phyloP scores from a whole-genome alignment of 2,329 filamentous ascomycete genomes.

The Seiridium unicorne region DNA sequence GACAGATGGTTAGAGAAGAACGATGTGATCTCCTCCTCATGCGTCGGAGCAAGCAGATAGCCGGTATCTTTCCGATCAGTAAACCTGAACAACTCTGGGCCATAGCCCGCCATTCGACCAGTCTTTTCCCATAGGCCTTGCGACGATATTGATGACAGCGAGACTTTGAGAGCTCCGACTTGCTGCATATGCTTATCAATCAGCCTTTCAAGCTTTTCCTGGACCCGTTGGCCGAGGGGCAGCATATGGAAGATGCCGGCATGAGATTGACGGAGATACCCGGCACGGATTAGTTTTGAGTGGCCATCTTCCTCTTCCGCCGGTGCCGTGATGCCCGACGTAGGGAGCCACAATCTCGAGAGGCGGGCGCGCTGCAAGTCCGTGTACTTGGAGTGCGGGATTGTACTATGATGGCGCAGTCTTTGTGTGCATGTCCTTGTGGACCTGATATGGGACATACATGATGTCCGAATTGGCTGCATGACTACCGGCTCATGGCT shows the following conservation, averaged over 20 bases:
- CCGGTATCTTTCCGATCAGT: slow-evolving; percentile 72
- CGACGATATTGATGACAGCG: slow-evolving; percentile 82
- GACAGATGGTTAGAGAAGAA: slow-evolving; percentile 75
- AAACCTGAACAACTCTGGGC: slow-evolving; percentile 79
- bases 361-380: slow-evolving; percentile 37
- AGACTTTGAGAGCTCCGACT: slow-evolving; percentile 78
- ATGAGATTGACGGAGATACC: slow-evolving; percentile 77
- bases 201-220: slow-evolving; percentile 80
- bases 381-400: background rate
- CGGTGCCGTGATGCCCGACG: slow-evolving; percentile 62
- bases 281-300: slow-evolving; percentile 66
- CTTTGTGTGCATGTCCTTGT: background rate
- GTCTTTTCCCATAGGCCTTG: slow-evolving; percentile 81
- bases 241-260: slow-evolving; percentile 91
- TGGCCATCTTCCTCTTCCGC: slow-evolving; percentile 62
- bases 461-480: slow-evolving; percentile 4
- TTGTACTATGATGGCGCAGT: slow-evolving; percentile 1
- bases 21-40: slow-evolving; percentile 92
- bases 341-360: slow-evolving; percentile 78
- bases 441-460: slow-evolving; percentile 1
- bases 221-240: slow-evolving; percentile 81
- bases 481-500: slow-evolving; percentile 6
- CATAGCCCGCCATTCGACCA: slow-evolving; percentile 71
- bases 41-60: slow-evolving; percentile 84
- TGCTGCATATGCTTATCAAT: slow-evolving; percentile 87